Evolutionary conservation across 306 rosid genomes (phyloP).

Genomic region (Senna siamea): DNA sequence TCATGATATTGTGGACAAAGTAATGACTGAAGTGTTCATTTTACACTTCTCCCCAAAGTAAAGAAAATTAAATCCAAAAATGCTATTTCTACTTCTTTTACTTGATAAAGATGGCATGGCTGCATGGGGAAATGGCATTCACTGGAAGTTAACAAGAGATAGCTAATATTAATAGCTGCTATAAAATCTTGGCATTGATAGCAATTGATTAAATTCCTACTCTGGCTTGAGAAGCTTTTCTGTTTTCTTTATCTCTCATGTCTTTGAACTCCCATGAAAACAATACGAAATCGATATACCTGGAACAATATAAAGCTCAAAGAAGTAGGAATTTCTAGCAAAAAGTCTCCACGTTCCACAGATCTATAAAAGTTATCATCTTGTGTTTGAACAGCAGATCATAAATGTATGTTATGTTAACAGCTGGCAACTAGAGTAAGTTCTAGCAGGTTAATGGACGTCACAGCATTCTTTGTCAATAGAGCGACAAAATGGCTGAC

Average conservation of each 20-base stretch:
- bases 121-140: background rate
- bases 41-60: background rate
- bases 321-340: background rate
- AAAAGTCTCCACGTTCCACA: background rate
- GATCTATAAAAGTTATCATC: background rate
- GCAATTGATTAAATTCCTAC: too few relatives aligned
- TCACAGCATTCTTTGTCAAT: background rate
- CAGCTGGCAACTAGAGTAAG: background rate
- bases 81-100: background rate
- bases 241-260: too few relatives aligned
- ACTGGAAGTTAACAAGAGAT: background rate
- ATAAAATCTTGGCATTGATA: too few relatives aligned
- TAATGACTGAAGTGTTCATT: constrained; percentile 1
- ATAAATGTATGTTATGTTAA: background rate
- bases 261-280: too few relatives aligned
- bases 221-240: too few relatives aligned
- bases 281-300: too few relatives aligned
- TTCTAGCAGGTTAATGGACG: background rate
- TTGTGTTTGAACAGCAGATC: background rate
- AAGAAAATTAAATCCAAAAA: background rate
- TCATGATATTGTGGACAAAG: background rate
- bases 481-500: background rate
- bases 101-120: background rate
- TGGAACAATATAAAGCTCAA: too few relatives aligned
- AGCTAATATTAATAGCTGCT: too few relatives aligned